Evolutionary conservation across 768 basidiomycete genomes (phyloP), one percentile per base, ranked within the genome.

Genomic region (Cystobasidium tubakii): DNA sequence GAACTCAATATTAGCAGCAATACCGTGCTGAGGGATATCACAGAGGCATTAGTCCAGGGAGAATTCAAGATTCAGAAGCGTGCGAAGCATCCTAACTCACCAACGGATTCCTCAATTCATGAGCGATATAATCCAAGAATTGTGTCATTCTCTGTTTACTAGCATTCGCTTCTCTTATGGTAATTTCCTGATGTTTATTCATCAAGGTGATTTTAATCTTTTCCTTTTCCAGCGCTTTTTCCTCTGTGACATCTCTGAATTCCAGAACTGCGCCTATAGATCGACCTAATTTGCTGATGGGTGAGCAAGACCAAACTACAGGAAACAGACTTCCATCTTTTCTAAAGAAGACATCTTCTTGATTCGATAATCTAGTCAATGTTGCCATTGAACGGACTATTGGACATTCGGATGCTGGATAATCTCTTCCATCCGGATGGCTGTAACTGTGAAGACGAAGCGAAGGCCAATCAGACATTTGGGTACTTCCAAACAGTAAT

Each of bases 141-240:
- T 67, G 66, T 3, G 66, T 67, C 66, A 67, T 67, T 50, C 46
- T 67, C 66, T 67, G 66, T 53, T 67, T 67, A 31, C 46, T 42
- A 33, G 46, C 42, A 27, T 50, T 53, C 3, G 66, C 66, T 53
- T 67, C 66, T 54, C 44, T 67, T 9, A 67, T 67, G 21, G 29
- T 46, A 31, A 67, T 67, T 21, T 67, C 66, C 31, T 67, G 66
- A 36, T 67, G 66, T 50, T 67, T 67, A 21, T 36, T 54, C 44
- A 50, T 67, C n/a, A 67, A 50, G 17, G 50, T 67, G 15, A 36
- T 36, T 53, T 67, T 43, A 12, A 67, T 23, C 29, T 50, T 42
- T 7, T 67, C 66, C 19, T 67, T 19, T 33, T 43, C 66, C 27
- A 67, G n/a, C 9, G n/a, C 27, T 42, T 50, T 42, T 50, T 67